Percentiles rank a stretch among this genome's conserved stretches.
phyloP scores from a whole-genome alignment of 805 yeast genomes.

The Candida ficus region DNA sequence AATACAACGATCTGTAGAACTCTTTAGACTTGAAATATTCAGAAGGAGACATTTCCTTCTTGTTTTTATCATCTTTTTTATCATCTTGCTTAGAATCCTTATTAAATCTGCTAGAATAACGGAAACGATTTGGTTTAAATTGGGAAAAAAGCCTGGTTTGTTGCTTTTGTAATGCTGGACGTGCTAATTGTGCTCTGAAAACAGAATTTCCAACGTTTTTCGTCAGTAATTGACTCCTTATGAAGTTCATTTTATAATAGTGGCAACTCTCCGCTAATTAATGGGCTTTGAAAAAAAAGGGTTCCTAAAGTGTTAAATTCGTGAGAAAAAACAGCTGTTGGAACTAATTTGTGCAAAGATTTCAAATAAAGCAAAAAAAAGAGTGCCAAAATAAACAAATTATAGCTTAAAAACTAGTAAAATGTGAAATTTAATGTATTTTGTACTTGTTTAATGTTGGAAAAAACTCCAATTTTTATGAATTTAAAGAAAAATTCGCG shows the following conservation, averaged over 20 bases:
- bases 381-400: neutral
- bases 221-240: neutral
- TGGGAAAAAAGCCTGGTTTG: slow-evolving; percentile 6
- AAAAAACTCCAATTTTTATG: neutral
- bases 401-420: too few relatives aligned
- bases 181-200: too few relatives aligned
- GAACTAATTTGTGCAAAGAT: too few relatives aligned
- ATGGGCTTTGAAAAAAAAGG: too few relatives aligned
- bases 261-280: too few relatives aligned
- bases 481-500: neutral
- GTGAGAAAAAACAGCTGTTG: too few relatives aligned
- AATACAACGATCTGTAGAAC: slow-evolving; percentile 33
- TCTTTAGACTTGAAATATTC: slow-evolving; percentile 40
- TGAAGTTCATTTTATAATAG: neutral
- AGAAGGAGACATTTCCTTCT: slow-evolving; percentile 25
- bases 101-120: slow-evolving; percentile 5
- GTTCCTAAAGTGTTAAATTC: too few relatives aligned
- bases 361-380: too few relatives aligned
- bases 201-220: too few relatives aligned
- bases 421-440: too few relatives aligned
- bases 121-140: slow-evolving; percentile 9
- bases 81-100: slow-evolving; percentile 12
- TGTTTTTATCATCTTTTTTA: slow-evolving; percentile 18
- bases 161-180: neutral
- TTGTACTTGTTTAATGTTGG: too few relatives aligned